These are phyloP conservation scores for Plantago elongata DNA, from an alignment of 257 asterid species.

Conservation along the genomic window DNA sequence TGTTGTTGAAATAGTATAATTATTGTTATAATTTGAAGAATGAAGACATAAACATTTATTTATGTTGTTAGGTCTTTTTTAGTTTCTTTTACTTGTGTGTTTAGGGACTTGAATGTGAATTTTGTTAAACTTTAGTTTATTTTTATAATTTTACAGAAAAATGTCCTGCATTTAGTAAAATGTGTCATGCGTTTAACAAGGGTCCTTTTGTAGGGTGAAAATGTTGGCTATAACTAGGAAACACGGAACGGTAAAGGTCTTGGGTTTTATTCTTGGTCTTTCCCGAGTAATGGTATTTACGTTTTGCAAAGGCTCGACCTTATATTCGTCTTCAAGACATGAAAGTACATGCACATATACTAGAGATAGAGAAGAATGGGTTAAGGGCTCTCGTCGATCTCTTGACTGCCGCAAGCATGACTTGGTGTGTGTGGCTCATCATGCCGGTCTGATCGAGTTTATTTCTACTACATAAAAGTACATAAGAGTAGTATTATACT, in stretches of 20 bases:
- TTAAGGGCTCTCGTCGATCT: constrained; percentile 58
- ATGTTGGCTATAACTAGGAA: constrained; percentile 27
- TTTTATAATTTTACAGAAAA: too few species aligned
- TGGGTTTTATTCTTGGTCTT: constrained; percentile 37
- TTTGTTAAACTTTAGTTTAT: too few species aligned
- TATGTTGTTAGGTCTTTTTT: too few species aligned
- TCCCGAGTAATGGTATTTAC: constrained; percentile 51
- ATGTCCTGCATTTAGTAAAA: too few species aligned
- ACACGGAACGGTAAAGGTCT: constrained; percentile 56
- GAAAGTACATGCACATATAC: constrained; percentile 7
- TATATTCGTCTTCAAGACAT: constrained; percentile 21
- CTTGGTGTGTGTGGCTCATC: constrained; percentile 53
- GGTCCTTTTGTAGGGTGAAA: constrained; percentile 47
- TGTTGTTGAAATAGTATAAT: too few species aligned
- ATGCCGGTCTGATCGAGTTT: constrained; percentile 45
- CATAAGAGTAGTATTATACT: too few species aligned
- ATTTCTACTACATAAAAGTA: too few species aligned
- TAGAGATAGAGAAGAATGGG: constrained; percentile 40
- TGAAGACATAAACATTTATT: too few species aligned
- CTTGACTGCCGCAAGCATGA: constrained; percentile 33
- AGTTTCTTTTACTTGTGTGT: too few species aligned
- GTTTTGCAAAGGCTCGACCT: constrained; percentile 51
- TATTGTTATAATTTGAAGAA: too few species aligned
- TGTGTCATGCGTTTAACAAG: too few species aligned
- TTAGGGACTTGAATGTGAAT: too few species aligned